Base-by-base conservation (phyloP, 176 grass and related monocot species). In the Carex scoparia region DNA sequence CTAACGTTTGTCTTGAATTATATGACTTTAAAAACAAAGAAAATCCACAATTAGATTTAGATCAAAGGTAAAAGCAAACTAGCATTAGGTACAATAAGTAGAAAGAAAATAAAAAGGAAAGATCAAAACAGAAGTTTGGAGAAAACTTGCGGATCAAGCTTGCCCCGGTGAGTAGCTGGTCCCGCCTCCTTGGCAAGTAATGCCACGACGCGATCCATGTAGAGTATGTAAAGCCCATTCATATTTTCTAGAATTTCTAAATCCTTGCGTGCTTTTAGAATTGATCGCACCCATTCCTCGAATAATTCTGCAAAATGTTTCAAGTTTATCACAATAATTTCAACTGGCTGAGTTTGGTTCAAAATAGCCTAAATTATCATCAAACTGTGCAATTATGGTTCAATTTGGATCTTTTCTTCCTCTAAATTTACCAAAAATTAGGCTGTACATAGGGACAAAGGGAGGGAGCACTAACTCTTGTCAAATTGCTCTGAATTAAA, bases 281-380 rank as follows among this genome's bases (percentile, higher is more conserved):
- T 86, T 64, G 83, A 98, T 92, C 95, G 91, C 55, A 64, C 88
- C 90, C 89, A 94, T 87, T 95, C 95, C 84, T 98, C 91, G 81
- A 94, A 93, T 64, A 90, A 70, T 81, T 82, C 95, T 98, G 87
- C 84, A 92, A 85, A 30, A 80, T 74, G 33, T 74, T 16, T 87
- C 68, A 11, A 87, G 60, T 14, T 85, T 80, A 79, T 79, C 12
- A 33, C 27, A 84, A 79, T 44, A 83, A 79, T 56, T 59, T 57
- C 55, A 65, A 40, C 38, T 40, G 4, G 37, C 4, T 38, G 37
- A 4, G 48, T 60, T 35, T 79, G 55, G 32, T 58, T 19, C 54
- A 61, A 80, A 18, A 31, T 18, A n/a, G 13, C 27, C 13, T 80
- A 56, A 79, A 79, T 33, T 38, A 33, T 16, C 10, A 0, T 35